Evolutionary conservation across 2,329 filamentous ascomycete species (phyloP), one percentile per base, ranked within the genome.

Genomic region (Penicillium decumbens): DNA sequence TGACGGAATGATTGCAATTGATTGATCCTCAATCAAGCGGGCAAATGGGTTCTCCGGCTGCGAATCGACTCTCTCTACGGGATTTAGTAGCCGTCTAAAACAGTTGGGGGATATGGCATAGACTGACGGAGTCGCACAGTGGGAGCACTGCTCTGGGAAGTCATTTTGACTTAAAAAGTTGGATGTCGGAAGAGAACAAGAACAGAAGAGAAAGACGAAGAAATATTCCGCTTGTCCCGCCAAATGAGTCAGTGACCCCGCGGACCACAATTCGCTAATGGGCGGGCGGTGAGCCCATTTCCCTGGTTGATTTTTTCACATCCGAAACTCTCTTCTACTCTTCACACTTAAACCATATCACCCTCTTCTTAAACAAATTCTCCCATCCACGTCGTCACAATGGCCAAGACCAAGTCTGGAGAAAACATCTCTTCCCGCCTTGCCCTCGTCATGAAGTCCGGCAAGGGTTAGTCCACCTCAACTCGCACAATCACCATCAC

Each of bases 11-110:
- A 93, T 82, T 49, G 87, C 89, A 64, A 95, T 87, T 46, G 86
- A 80, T 73, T 97, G 93, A 63, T 95, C 86, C 45, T 89, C 85
- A 45, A 98, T 95, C 65, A 97, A 79, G 56, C 79, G 74, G 53
- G 88, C 83, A 69, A 91, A 97, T 27, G 91, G 92, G 73, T 97
- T 98, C 75, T 96, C 92, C 64, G 88, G 84, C 72, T 96, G 89
- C 47, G 80, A 64, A 54, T 66, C 68, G 69, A 73, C 66, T 69
- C 69, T 77, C 75, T 77, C 75, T 77, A 76, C 75, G 74, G 75
- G 75, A 77, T 77, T 77, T 77, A 77, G 75, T 72, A 77, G 69
- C 70, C 48, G 48, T 55, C 41, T 47, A 47, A 62, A 62, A 68
- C 60, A 61, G 61, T n/a, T 20, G 42, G 47, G 39, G 33, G 35